Evolutionary conservation across 2,329 filamentous ascomycete species (phyloP), one percentile per base, ranked within the genome.

Genomic region (Trichophyton rubrum): DNA sequence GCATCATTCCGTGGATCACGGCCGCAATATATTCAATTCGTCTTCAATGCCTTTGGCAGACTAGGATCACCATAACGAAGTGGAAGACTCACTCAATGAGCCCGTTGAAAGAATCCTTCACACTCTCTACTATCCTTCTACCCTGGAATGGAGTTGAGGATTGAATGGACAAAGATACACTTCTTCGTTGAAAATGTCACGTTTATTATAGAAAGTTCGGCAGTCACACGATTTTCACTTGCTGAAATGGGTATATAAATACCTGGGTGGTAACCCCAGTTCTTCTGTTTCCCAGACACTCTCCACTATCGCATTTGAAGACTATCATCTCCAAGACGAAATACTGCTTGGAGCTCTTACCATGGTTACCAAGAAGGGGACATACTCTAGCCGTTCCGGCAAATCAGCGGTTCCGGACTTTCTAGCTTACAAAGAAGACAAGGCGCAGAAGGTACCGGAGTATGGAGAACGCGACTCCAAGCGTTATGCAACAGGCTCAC

Each of bases 1-100:
- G 84, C 84, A 59, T 78, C 85, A 62, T 75, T 83, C 59, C 86
- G 84, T 70, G 90, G 89, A 60, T 85, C 88, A 67, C 82, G 79
- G 60, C 82, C 91, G 38, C 83, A 84, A 20, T 95, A 95, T 71
- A 76, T 95, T 63, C 43, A 61, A 24, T 65, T 60, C 47, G 7
- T 61, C 8, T 43, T 38, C 6, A 60, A 61, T 47, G 59, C 20
- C 30, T 43, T 60, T 9, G 17, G 55, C 13, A 57, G 27, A 9
- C 11, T 22, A 22, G 20, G 45, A 24, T 51, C 20, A 27, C 17
- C 43, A 4, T 24, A 51, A 22, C 9, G 45, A 9, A 51, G 45
- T 51, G 51, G 33, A 5, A 20, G n/a, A 2, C 11, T 15, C 3
- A 55, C 38, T 24, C 27, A 55, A 55, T n/a, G 9, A 9, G 20